Evolutionary conservation across 139 green algal species (phyloP), one percentile per base, ranked within the genome.

Genomic region (Chlorella sorokiniana): DNA sequence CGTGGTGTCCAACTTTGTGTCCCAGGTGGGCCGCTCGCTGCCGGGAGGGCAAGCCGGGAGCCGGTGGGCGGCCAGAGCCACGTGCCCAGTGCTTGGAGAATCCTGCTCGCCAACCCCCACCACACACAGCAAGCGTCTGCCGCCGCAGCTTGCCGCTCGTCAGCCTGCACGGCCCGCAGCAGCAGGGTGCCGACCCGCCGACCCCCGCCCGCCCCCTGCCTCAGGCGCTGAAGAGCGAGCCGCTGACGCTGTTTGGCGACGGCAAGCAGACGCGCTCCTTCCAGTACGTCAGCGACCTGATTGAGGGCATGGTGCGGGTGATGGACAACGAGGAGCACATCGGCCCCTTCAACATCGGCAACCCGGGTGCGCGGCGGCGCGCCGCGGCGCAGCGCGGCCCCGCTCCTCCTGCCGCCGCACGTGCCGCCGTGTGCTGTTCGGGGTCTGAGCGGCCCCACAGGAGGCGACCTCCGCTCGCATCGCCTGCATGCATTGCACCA

Each of bases 321-420:
- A 98, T 98, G 94, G 88, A 92, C 80, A 92, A 96, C 65, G 93
- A 94, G 25, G 88, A 94, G 16, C 83, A 98, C 76, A 95, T 95
- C n/a, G 97, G 97, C 3, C 97, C 97, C 31, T 97, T 99, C 93
- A 99, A 99, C 90, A 82, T 99, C 23, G 97, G 97, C 78, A 99
- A 99, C 88, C 97, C 97, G 38, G 93, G 91, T 79, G 73, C 1
- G 73, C 16, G 10, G 52, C n/a, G 20, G 70, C 27, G 35, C 2
- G 37, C 2, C 8, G 40, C 23, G 9, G 6, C 23, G 14, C 16
- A 56, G 48, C 48, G 16, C 11, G 14, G 16, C 48, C 48, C 48
- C 48, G 14, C 48, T 56, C 48, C 48, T 56, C 48, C 48, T 16
- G 14, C 48, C 48, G 11, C 48, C 48, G 14, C 16, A 59, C 48